Conservation (phyloP, 2,329 filamentous ascomycete genomes). For the Karstenula rhodostoma region DNA sequence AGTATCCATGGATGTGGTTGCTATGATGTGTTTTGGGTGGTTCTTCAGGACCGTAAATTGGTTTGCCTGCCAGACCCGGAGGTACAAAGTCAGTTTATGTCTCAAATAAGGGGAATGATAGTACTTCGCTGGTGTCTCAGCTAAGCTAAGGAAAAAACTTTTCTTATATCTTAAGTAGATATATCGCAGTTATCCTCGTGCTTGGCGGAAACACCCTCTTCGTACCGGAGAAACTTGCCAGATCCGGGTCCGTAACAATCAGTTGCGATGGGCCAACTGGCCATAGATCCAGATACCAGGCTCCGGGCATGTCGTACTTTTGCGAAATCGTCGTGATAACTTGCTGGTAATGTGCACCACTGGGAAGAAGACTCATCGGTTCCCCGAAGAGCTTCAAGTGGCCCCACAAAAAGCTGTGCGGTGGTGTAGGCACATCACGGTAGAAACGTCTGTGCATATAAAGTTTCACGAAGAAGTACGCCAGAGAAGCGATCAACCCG, state of each 20-base stretch:
- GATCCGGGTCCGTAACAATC: slow-evolving; percentile 50
- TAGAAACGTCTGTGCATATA: slow-evolving; percentile 33
- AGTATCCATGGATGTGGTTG: slow-evolving; percentile 30
- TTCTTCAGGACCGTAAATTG: slow-evolving; percentile 48
- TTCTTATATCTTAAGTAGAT: no score
- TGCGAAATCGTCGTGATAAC: slow-evolving; percentile 45
- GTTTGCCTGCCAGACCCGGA: no score
- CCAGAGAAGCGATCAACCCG: slow-evolving; percentile 21
- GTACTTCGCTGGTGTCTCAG: no score
- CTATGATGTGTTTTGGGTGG: slow-evolving; percentile 41
- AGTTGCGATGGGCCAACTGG: slow-evolving; percentile 43
- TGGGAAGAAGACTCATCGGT: slow-evolving; percentile 43
- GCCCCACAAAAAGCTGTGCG: slow-evolving; percentile 53
- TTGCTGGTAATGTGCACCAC: slow-evolving; percentile 47
- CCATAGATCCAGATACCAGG: slow-evolving; percentile 58
- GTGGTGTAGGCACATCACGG: slow-evolving; percentile 48
- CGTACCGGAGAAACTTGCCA: no score
- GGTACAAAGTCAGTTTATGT: no score
- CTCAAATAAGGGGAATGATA: no score
- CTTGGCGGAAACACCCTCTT: no score
- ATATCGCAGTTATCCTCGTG: no score
- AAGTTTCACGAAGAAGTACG: slow-evolving; percentile 30
- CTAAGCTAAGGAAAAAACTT: no score
- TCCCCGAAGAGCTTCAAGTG: slow-evolving; percentile 52
- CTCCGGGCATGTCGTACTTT: slow-evolving; percentile 43